A percentile compares a stretch with the other conserved stretches of the same genome.
Conservation (phyloP, 225 moss, liverwort and hornwort species). For the Polytrichum commune region DNA sequence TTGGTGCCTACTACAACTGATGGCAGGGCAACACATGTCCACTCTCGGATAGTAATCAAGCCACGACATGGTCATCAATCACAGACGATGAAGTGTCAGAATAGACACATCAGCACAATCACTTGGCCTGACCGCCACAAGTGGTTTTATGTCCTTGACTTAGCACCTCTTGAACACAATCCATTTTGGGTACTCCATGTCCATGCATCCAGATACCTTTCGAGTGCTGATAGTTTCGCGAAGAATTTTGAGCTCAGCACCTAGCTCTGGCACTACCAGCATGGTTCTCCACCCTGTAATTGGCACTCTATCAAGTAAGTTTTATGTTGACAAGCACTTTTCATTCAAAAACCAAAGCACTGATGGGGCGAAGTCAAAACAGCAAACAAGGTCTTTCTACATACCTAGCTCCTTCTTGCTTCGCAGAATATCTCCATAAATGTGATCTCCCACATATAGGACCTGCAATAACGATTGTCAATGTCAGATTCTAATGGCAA, state of each 20-base stretch:
- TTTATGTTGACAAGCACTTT: too few species aligned
- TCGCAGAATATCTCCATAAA: conserved; percentile 93
- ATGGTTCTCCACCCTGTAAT: conserved; percentile 91
- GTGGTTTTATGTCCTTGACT: not conserved
- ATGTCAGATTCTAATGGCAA: conserved; percentile 4
- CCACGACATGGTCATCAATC: too few species aligned
- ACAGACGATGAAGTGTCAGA: too few species aligned
- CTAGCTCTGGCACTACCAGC: conserved; percentile 93
- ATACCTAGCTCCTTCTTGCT: conserved; percentile 97
- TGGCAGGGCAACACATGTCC: too few species aligned
- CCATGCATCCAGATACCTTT: conserved; percentile 39
- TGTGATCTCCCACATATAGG: conserved; percentile 93
- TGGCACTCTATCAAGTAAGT: not conserved
- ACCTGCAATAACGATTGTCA: conserved; percentile 44
- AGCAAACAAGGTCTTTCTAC: not conserved
- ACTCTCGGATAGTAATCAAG: too few species aligned
- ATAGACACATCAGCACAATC: too few species aligned
- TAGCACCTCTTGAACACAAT: not conserved
- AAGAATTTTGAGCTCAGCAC: conserved; percentile 68
- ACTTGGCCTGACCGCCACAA: too few species aligned
- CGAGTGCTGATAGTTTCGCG: conserved; percentile 55
- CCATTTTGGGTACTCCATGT: too few species aligned
- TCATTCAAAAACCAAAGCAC: too few species aligned
- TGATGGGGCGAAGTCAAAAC: too few species aligned
- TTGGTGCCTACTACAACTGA: too few species aligned